phyloP scores from a whole-genome alignment of 352 stramenopile species.

The Globisporangium cystogenes region DNA sequence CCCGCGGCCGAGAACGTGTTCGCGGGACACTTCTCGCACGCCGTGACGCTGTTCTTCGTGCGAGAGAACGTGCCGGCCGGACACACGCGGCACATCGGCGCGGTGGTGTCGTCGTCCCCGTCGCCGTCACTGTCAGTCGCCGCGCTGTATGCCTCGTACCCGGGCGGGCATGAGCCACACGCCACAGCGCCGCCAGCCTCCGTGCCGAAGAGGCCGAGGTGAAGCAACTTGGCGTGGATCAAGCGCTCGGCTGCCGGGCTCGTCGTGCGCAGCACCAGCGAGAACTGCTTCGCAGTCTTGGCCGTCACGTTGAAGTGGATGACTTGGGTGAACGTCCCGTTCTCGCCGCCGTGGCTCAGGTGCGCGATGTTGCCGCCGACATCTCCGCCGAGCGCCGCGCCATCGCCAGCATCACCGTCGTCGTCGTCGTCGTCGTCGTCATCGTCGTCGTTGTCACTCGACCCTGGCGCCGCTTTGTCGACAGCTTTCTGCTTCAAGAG shows the following conservation, averaged over 20 bases:
- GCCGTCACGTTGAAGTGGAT: constrained; percentile 51
- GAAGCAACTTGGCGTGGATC: constrained; percentile 45
- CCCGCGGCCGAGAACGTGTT: constrained; percentile 60
- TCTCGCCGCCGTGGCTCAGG: constrained; percentile 54
- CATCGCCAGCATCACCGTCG: constrained; percentile 11
- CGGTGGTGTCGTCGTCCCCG: constrained; percentile 15
- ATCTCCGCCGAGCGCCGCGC: constrained; percentile 11
- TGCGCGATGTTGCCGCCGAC: constrained; percentile 32
- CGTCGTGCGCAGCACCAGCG: constrained; percentile 51
- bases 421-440: constrained; percentile 16
- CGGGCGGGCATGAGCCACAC: constrained; percentile 46
- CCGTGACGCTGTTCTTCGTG: constrained; percentile 24
- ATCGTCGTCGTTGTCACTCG: constrained; percentile 5
- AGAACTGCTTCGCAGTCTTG: constrained; percentile 39
- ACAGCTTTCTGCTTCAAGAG: constrained; percentile 8
- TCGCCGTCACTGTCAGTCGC: constrained; percentile 11
- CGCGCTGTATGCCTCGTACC: constrained; percentile 33
- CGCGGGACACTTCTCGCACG: constrained; percentile 42
- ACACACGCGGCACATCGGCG: constrained; percentile 50
- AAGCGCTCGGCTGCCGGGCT: constrained; percentile 31
- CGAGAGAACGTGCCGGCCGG: constrained; percentile 45
- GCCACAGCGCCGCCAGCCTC: constrained; percentile 40
- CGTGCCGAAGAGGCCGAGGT: constrained; percentile 47
- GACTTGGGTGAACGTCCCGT: constrained; percentile 54
- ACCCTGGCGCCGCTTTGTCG: background rate